Evolutionary conservation across 768 basidiomycete species (phyloP), one percentile per base, ranked within the genome.

Genomic region (Tulasnella sp.): DNA sequence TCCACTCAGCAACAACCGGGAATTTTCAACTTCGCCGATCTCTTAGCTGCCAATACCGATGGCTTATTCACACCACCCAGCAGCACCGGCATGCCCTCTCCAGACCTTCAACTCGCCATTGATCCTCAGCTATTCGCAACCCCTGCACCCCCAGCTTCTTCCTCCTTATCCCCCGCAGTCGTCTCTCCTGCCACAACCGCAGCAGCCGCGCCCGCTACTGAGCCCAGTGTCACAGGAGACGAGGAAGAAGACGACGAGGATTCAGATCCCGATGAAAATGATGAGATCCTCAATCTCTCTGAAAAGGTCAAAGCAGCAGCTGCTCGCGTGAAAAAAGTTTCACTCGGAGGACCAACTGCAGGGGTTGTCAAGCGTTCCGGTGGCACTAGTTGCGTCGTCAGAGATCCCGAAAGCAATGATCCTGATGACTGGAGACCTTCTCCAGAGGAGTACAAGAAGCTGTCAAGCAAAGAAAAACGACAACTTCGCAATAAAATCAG

Each of bases 401-500:
- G 56, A 29, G 69, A 66, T 6, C 70, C 71, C 7, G 71, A 73
- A 33, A 70, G 75, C 4, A 73, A 77, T 39, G 74, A 76, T 22
- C 64, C 79, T 4, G 72, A 81, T 28, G 83, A 89, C 58, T 88
- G 86, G 83, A 75, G 86, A 43, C 88, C 87, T 6, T 75, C 78
- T 3, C 83, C 90, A 0, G 93, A 95, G 57, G 90, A 91, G 56
- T 95, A 96, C 69, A 81, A 86, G 62, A 96, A 89, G 66, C 84
- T 99, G 77, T 78, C 79, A 4, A 83, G 80, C 60, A 96, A 93
- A 69, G 92, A 98, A 70, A 98, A 98, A 67, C 70, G 95, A 7
- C 93, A 98, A 65, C 69, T 98, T 37, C 66, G 93, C 45, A 99
- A 99, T 70, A 99, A 99, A 79, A 90, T 96, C 59, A 83, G 81